Percentiles rank a stretch among this genome's conserved stretches.
phyloP scores from a whole-genome alignment of 2,329 filamentous ascomycete species.

The Fusarium torulosum region DNA sequence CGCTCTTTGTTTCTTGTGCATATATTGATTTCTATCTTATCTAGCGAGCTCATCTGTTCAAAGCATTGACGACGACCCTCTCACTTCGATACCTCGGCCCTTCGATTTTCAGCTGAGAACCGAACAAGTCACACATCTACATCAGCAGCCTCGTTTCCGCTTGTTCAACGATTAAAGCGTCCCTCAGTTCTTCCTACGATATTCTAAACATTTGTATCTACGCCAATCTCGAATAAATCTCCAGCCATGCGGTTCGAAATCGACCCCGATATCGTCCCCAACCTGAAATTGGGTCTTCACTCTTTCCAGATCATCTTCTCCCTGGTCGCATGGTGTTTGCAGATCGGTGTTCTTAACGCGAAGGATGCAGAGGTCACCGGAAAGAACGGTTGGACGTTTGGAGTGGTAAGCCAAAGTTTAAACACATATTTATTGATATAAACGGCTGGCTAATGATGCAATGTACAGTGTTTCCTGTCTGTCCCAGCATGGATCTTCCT shows the following conservation, averaged over 20 bases:
- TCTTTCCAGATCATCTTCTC: slow-evolving; percentile 65
- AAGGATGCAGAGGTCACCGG: slow-evolving; percentile 64
- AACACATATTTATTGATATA: no score
- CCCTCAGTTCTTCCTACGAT: neutral
- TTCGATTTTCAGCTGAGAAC: slow-evolving; percentile 40
- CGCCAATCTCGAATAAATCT: neutral
- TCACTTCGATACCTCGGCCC: slow-evolving; percentile 24
- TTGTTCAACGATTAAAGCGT: neutral
- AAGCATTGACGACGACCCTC: slow-evolving; percentile 31
- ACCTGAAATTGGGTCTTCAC: slow-evolving; percentile 70
- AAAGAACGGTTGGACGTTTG: slow-evolving; percentile 73
- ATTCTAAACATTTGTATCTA: neutral
- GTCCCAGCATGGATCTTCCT: slow-evolving; percentile 75
- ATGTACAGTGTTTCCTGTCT: slow-evolving; percentile 71
- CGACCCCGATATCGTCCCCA: slow-evolving; percentile 66
- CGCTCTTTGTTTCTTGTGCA: slow-evolving; percentile 27
- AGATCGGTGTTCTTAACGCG: slow-evolving; percentile 69
- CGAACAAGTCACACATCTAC: slow-evolving; percentile 25
- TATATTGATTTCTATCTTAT: slow-evolving; percentile 8
- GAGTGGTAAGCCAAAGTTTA: slow-evolving; percentile 62
- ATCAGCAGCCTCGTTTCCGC: slow-evolving; percentile 14
- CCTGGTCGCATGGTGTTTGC: slow-evolving; percentile 69
- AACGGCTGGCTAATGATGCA: slow-evolving; percentile 16
- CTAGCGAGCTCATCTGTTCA: slow-evolving; percentile 8
- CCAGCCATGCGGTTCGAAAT: slow-evolving; percentile 63